Conservation (phyloP, 2,329 filamentous ascomycete genomes). For the Pyrenochaeta sp. region DNA sequence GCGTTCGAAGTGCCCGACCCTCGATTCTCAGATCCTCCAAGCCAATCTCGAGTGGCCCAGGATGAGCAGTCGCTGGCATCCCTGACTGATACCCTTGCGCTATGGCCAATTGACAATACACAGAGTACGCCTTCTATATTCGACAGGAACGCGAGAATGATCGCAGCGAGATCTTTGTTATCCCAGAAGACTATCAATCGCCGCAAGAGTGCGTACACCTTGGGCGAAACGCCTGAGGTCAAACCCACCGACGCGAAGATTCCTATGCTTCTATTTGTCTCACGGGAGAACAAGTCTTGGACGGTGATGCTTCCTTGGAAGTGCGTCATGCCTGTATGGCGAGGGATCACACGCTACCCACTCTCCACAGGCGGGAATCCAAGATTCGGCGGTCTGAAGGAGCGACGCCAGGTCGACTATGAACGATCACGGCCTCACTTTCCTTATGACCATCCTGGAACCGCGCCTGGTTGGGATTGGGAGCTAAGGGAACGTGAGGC, state of each 20-base stretch:
- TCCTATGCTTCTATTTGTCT: conserved; percentile 74
- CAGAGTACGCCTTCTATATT: conserved; percentile 67
- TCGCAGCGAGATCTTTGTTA: conserved; percentile 71
- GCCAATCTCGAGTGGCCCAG: conserved; percentile 50
- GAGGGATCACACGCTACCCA: conserved; percentile 81
- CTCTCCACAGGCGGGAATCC: conserved; percentile 81
- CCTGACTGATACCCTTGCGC: conserved; percentile 67
- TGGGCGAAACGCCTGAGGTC: conserved; percentile 68
- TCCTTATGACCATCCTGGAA: conserved; percentile 83
- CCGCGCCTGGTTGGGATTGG: conserved; percentile 79
- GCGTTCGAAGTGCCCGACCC: conserved; percentile 80
- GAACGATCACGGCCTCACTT: conserved; percentile 83
- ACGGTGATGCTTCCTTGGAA: conserved; percentile 89
- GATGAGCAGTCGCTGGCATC: conserved; percentile 34
- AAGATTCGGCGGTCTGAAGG: conserved; percentile 80
- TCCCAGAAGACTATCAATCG: conserved; percentile 82
- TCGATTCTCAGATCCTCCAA: conserved; percentile 78
- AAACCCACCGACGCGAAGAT: conserved; percentile 74
- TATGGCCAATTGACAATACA: conserved; percentile 70
- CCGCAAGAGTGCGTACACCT: conserved; percentile 68
- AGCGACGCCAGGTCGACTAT: conserved; percentile 81
- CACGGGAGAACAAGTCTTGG: conserved; percentile 69
- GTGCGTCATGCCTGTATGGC: conserved; percentile 86
- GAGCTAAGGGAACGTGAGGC: conserved; percentile 70
- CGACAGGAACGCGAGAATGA: conserved; percentile 69